Evolutionary conservation across 2,329 filamentous ascomycete genomes (phyloP).

Genomic region (Phaeosphaeriaceae sp.): DNA sequence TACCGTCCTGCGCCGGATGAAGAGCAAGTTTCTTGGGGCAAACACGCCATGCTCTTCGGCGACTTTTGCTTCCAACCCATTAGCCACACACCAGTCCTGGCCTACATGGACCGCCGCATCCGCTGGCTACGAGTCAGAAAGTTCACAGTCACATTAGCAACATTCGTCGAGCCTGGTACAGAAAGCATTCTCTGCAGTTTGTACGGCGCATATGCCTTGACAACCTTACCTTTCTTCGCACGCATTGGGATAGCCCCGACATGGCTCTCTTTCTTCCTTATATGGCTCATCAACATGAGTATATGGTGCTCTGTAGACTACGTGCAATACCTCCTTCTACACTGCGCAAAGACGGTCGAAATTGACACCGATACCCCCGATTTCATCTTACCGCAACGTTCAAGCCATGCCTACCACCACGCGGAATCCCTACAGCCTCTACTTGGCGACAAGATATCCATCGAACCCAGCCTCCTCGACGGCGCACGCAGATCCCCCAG

Average conservation of each 20-base stretch:
- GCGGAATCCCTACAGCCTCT: slow-evolving; percentile 29
- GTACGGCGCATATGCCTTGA: slow-evolving; percentile 80
- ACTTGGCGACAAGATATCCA: slow-evolving; percentile 16
- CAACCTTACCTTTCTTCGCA: slow-evolving; percentile 71
- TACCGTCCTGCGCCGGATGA: slow-evolving; percentile 31
- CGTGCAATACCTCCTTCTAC: slow-evolving; percentile 73
- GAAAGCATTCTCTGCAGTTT: slow-evolving; percentile 85
- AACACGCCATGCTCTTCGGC: slow-evolving; percentile 83
- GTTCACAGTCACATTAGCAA: slow-evolving; percentile 88
- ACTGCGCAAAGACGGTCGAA: slow-evolving; percentile 74
- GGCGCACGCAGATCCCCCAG: slow-evolving; percentile 62
- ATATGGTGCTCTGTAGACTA: slow-evolving; percentile 80
- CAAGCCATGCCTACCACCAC: slow-evolving; percentile 40
- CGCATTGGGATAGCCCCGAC: slow-evolving; percentile 64
- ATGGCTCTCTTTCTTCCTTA: slow-evolving; percentile 68
- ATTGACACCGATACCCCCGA: slow-evolving; percentile 73
- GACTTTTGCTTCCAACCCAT: slow-evolving; percentile 92
- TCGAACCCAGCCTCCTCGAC: slow-evolving; percentile 24
- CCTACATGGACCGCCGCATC: slow-evolving; percentile 81
- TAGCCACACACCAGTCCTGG: slow-evolving; percentile 74
- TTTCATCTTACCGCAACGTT: slow-evolving; percentile 66
- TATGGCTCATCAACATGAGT: slow-evolving; percentile 71
- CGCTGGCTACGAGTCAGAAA: slow-evolving; percentile 94
- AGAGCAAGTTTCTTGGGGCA: slow-evolving; percentile 61
- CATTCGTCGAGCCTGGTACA: slow-evolving; percentile 89